These are phyloP conservation scores for Termitomyces sp. DNA, from an alignment of 768 basidiomycete species.

Conservation along the genomic window DNA sequence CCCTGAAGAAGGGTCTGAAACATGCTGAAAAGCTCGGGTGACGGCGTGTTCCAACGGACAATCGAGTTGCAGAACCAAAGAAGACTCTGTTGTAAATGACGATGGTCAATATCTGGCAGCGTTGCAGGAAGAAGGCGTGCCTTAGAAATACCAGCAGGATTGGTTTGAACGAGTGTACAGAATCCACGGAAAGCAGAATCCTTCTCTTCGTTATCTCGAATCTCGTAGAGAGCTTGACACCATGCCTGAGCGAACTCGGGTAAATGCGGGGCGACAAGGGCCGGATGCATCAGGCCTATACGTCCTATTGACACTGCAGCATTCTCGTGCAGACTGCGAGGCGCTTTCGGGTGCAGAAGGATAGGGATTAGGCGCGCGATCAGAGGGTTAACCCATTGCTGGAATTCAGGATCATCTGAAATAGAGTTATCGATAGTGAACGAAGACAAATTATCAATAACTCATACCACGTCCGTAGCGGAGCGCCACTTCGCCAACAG, in stretches of 20 bases:
- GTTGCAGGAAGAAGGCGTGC: conserved; percentile 32
- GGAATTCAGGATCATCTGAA: conserved; percentile 78
- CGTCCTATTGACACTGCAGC: conserved; percentile 98
- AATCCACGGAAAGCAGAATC: conserved; percentile 98
- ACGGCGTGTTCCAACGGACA: conserved; percentile 91
- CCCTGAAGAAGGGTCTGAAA: conserved; percentile 86
- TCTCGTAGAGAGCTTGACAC: conserved; percentile 97
- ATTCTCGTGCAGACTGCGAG: conserved; percentile 93
- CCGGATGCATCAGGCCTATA: conserved; percentile 89
- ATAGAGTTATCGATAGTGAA: conserved; percentile 2
- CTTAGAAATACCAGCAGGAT: conserved; percentile 91
- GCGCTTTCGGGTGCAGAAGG: conserved; percentile 86
- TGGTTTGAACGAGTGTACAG: conserved; percentile 91
- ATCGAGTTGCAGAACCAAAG: conserved; percentile 99
- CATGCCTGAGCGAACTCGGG: conserved; percentile 90
- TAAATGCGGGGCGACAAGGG: conserved; percentile 82
- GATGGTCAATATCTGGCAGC: conserved; percentile 1
- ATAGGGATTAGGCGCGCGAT: conserved; percentile 91
- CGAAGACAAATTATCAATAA: not conserved
- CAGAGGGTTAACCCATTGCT: conserved; percentile 84
- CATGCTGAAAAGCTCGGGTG: conserved; percentile 87
- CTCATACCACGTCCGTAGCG: conserved; percentile 76
- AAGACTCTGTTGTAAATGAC: conserved; percentile 54
- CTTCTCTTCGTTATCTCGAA: conserved; percentile 99
- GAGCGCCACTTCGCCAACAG: conserved; percentile 96